Evolutionary conservation across 768 basidiomycete genomes (phyloP).

Genomic region (Leccinum broughii): DNA sequence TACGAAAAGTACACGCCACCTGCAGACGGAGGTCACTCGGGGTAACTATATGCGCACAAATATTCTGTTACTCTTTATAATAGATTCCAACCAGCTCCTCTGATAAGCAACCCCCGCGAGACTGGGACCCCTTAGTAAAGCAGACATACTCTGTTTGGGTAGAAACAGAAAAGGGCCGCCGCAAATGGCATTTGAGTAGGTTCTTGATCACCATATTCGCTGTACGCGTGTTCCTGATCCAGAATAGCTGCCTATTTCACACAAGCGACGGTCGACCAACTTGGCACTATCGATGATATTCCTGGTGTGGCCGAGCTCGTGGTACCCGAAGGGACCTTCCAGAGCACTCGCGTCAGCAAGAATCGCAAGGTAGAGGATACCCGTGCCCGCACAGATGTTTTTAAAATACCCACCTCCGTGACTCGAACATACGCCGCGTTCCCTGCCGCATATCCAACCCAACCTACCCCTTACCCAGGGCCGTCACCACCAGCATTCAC

Average conservation of each 20-base stretch:
- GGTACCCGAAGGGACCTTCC: conserved; percentile 70
- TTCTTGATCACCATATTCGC: conserved; percentile 11
- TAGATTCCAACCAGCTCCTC: conserved; percentile 30
- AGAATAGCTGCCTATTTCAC: conserved; percentile 79
- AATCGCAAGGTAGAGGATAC: conserved; percentile 45
- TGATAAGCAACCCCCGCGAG: conserved; percentile 54
- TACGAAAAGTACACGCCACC: conserved; percentile 68
- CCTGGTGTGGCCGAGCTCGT: conserved; percentile 54
- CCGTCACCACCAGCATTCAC: conserved; percentile 20
- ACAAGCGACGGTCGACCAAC: conserved; percentile 67
- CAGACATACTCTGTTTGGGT: conserved; percentile 86
- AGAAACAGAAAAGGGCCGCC: conserved; percentile 57
- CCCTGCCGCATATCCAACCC: conserved; percentile 34
- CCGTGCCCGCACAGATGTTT: conserved; percentile 32
- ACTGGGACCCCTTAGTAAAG: conserved; percentile 73
- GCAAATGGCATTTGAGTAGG: conserved; percentile 86
- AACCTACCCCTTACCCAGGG: conserved; percentile 27
- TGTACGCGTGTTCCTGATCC: conserved; percentile 22
- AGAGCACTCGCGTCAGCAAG: conserved; percentile 62
- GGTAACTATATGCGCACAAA: conserved; percentile 33
- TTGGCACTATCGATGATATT: conserved; percentile 72
- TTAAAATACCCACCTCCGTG: conserved; percentile 33
- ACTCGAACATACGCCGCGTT: conserved; percentile 46
- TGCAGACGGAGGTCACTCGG: conserved; percentile 43
- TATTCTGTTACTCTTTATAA: conserved; percentile 10